Conservation (phyloP, 257 asterid genomes). For the Gardenia jasminoides region DNA sequence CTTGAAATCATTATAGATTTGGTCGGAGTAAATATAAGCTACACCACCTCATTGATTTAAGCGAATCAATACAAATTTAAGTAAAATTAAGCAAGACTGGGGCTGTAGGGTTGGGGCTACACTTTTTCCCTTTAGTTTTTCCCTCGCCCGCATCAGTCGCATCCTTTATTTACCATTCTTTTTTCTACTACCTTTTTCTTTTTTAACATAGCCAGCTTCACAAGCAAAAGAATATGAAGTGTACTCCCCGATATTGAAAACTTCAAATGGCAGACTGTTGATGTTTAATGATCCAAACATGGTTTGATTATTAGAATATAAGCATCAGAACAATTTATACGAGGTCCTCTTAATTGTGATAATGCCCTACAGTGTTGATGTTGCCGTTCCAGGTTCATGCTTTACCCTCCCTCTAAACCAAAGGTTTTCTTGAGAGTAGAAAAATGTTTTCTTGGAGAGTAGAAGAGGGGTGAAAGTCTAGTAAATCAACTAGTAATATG, state of each 20-base stretch:
- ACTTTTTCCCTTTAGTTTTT: slow-evolving; percentile 10
- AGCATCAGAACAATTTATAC: neutral
- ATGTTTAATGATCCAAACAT: no score
- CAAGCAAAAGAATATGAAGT: slow-evolving; percentile 29
- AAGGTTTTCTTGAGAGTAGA: neutral
- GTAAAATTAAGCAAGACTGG: neutral
- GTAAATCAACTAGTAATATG: neutral
- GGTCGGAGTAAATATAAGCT: neutral
- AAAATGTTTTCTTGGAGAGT: neutral
- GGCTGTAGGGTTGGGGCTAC: slow-evolving; percentile 1
- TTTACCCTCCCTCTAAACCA: no score
- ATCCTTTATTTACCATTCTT: neutral
- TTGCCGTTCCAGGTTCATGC: no score
- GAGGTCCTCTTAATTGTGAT: neutral
- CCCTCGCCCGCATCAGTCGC: neutral
- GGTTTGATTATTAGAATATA: neutral
- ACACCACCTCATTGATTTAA: neutral
- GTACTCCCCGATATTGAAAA: neutral
- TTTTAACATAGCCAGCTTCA: slow-evolving; percentile 25
- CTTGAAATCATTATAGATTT: slow-evolving; percentile 9
- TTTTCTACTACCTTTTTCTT: slow-evolving; percentile 14
- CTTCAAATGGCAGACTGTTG: neutral
- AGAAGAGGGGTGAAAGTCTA: neutral
- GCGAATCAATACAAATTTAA: neutral
- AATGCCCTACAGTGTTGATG: neutral